Base-by-base conservation (phyloP, 805 yeast genomes). In the Candida schatavii region DNA sequence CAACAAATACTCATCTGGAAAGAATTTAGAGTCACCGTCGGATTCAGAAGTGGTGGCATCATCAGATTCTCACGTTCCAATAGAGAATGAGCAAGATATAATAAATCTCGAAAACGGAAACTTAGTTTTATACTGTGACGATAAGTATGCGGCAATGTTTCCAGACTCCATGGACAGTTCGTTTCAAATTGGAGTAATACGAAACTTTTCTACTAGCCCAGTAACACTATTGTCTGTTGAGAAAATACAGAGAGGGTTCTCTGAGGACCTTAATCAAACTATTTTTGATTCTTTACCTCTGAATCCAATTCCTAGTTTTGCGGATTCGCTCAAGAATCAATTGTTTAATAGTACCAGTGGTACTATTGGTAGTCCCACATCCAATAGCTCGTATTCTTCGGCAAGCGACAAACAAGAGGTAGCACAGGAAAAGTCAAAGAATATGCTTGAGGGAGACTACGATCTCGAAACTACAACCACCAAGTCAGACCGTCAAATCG, bases 201-300 rank as follows among this genome's bases (percentile, higher is more conserved):
- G 72, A 25, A 56, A 62, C 32, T 58, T 68, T 43, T 66, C 54
- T 35, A 69, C 50, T 51, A 64, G 54, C 21, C 66, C 46, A 44
- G 69, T 54, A 29, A 60, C 59, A 21, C 69, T 54, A 49, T 52
- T 78, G 39, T 78, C 81, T 7, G 80, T 80, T 2, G 63, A 62
- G 13, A 68, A 70, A 19, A 66, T 80, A 1, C 70, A 65, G 17
- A 64, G 87, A 48, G 86, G 85, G 0, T 77, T 63, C 49, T 53
- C 67, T 3, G 52, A 61, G 4, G 64, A 59, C n/a, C 42, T 68
- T 23, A 56, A 55, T n/a, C 48, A 57, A 7, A 51, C 62, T 1
- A 46, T 68, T 1, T 52, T 66, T 29, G 70, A 64, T 26, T 57
- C 52, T 14, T 49, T 69, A 13, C 56, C 66, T 10, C 40, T 59